Evolutionary conservation across 305 asterid species (phyloP).

Genomic region (Euphrasia arctica): DNA sequence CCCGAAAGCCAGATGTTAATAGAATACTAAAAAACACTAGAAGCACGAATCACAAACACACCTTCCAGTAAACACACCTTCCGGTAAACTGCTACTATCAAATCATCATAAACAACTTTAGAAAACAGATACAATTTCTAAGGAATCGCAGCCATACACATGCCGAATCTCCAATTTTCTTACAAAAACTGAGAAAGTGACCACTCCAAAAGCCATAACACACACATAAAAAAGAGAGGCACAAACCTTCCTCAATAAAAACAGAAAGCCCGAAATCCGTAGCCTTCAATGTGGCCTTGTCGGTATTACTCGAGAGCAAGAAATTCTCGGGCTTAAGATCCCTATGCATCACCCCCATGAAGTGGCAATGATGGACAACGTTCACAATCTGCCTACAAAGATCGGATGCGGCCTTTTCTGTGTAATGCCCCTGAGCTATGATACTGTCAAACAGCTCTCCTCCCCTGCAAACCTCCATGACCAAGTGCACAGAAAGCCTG

Average conservation of each 20-base stretch:
- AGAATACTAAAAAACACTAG: background rate
- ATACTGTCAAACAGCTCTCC: conserved; percentile 2
- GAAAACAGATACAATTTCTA: background rate
- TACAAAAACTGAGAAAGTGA: too few species aligned
- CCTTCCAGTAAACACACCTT: background rate
- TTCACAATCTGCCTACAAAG: conserved; percentile 2
- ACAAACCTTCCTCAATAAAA: background rate
- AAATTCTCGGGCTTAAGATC: background rate
- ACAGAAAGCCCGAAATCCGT: background rate
- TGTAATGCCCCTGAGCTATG: background rate
- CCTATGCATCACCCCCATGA: conserved; percentile 3
- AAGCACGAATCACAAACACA: background rate
- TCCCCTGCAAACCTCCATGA: background rate
- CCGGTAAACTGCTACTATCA: too few species aligned
- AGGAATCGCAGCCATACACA: background rate
- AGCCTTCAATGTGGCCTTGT: background rate
- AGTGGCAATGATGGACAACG: background rate
- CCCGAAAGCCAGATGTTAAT: too few species aligned
- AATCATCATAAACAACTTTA: too few species aligned
- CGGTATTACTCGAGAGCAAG: background rate
- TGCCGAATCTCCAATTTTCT: background rate
- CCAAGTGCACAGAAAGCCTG: background rate
- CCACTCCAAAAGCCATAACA: background rate
- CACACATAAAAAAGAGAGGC: too few species aligned
- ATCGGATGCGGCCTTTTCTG: background rate